phyloP scores from a whole-genome alignment of 2,329 filamentous ascomycete species.

The Helicocarpus griseus region DNA sequence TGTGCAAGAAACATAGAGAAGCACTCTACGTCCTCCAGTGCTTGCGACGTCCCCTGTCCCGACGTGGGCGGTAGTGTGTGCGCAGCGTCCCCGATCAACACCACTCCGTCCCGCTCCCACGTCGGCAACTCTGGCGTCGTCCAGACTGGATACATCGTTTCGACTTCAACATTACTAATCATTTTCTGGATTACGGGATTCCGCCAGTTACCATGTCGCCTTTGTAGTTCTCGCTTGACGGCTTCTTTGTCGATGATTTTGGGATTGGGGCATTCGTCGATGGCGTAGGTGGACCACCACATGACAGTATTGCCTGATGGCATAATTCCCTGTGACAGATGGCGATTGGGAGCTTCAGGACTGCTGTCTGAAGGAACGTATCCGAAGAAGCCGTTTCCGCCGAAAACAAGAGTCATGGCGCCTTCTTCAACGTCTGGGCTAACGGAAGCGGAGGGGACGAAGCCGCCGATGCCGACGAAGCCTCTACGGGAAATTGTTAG shows the following conservation, averaged over 20 bases:
- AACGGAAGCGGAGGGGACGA: conserved; percentile 25
- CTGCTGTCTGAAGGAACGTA: conserved; percentile 31
- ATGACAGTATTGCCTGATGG: conserved; percentile 24
- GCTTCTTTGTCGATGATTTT: conserved; percentile 22
- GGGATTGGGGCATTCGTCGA: conserved; percentile 23
- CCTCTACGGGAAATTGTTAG: conserved; percentile 19
- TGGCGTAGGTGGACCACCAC: conserved; percentile 40
- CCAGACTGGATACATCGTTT: conserved; percentile 41
- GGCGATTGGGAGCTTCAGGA: conserved; percentile 12
- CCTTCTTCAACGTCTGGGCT: conserved; percentile 24
- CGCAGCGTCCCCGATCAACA: conserved; percentile 49
- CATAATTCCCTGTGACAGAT: conserved; percentile 15
- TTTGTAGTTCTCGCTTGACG: conserved; percentile 27
- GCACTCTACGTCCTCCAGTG: conserved; percentile 45
- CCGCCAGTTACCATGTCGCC: conserved; percentile 37
- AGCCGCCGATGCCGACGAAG: conserved; percentile 38
- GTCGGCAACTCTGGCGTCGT: conserved; percentile 38
- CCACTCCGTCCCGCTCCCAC: conserved; percentile 39
- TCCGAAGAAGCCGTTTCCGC: conserved; percentile 43
- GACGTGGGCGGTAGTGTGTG: conserved; percentile 47
- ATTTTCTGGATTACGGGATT: conserved; percentile 37
- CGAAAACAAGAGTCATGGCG: conserved; percentile 36
- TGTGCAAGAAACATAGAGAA: conserved; percentile 34
- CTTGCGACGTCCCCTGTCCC: conserved; percentile 48
- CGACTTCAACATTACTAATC: conserved; percentile 28